Conservation (phyloP, 2,329 filamentous ascomycete genomes). For the Claviceps africana region DNA sequence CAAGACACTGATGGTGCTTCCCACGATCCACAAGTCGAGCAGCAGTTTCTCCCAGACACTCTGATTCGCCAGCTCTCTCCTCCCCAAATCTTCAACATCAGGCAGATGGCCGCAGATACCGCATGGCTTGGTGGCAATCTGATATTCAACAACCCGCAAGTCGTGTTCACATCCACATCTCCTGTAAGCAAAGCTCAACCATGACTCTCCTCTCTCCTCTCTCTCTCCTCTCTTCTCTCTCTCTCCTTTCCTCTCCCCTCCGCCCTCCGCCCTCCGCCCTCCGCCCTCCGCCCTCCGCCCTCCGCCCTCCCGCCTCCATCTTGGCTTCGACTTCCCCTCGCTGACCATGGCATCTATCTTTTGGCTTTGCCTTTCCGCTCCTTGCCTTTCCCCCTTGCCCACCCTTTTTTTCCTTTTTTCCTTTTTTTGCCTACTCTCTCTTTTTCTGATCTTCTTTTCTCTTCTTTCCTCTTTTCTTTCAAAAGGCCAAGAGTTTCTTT, state of each 20-base stretch:
- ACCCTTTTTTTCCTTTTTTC: neutral
- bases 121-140: conserved; percentile 1
- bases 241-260: no score
- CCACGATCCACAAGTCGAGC: neutral
- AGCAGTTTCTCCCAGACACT: neutral
- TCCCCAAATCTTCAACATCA: neutral
- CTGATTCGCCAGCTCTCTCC: neutral
- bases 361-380: neutral
- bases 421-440: neutral
- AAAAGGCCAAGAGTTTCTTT: neutral
- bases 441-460: neutral
- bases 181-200: neutral
- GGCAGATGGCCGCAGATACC: neutral
- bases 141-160: neutral
- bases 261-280: no score
- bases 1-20: neutral
- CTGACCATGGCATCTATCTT: neutral
- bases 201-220: neutral
- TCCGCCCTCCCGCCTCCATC: no score
- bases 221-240: no score
- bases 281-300: no score
- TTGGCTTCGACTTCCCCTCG: no score
- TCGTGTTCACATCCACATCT: neutral
- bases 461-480: neutral
- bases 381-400: neutral